phyloP scores from a whole-genome alignment of 2,329 filamentous ascomycete genomes.

The Xylariaceae sp. region DNA sequence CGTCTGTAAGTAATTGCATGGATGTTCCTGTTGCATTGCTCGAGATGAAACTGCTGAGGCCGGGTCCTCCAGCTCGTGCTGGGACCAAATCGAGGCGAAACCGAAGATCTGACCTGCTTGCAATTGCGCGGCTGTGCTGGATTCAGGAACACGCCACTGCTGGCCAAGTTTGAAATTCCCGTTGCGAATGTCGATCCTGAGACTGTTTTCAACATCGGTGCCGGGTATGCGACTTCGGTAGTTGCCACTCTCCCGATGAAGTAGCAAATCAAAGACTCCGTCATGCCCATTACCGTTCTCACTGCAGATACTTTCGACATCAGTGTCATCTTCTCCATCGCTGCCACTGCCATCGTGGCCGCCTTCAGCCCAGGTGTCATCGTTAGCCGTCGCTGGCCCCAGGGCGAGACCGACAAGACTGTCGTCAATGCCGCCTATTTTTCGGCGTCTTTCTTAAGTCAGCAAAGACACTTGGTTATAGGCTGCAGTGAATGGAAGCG shows the following conservation, averaged over 20 bases:
- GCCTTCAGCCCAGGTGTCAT: too few species aligned
- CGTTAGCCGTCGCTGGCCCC: too few species aligned
- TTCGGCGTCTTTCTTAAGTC: not conserved
- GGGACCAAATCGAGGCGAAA: not conserved
- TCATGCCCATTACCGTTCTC: conserved; percentile 4
- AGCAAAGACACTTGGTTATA: not conserved
- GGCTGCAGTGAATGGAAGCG: not conserved
- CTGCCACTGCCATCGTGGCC: too few species aligned
- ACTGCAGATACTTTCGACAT: too few species aligned
- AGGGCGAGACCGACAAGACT: too few species aligned
- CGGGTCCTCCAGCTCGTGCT: not conserved
- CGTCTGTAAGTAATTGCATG: not conserved
- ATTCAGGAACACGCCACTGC: conserved; percentile 12
- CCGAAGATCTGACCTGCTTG: not conserved
- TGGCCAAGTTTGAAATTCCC: conserved; percentile 9
- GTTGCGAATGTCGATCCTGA: not conserved
- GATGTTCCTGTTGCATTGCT: not conserved
- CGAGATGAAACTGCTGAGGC: not conserved
- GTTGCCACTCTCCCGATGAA: not conserved
- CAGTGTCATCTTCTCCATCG: too few species aligned
- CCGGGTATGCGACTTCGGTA: not conserved
- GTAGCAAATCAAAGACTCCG: conserved; percentile 1
- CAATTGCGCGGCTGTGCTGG: not conserved
- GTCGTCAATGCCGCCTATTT: not conserved
- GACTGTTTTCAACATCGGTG: conserved; percentile 3